Conservation (phyloP, 192 early-diverging fungal genomes). For the Pilobolus umbonatus region DNA sequence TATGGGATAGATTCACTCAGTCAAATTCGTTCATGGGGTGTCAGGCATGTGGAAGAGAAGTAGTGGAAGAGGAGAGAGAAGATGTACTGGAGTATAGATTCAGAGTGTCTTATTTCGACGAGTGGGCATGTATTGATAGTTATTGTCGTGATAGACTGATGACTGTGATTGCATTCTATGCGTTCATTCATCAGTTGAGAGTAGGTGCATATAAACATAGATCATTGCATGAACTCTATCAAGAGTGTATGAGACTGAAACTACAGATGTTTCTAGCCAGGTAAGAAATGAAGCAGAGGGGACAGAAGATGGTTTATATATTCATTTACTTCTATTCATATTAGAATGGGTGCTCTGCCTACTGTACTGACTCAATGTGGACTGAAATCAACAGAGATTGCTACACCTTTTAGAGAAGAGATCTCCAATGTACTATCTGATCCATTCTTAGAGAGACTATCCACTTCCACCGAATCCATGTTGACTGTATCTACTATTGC, state of each 20-base stretch:
- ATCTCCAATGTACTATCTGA: neutral
- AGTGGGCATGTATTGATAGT: slow-evolving; percentile 75
- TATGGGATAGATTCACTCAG: slow-evolving; percentile 45
- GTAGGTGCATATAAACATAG: slow-evolving; percentile 75
- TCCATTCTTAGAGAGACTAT: slow-evolving; percentile 6
- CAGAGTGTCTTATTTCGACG: slow-evolving; percentile 61
- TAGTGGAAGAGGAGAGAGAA: neutral
- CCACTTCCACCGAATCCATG: slow-evolving; percentile 15
- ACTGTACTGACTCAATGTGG: slow-evolving; percentile 3
- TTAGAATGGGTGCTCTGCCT: slow-evolving; percentile 22
- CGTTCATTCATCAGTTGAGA: slow-evolving; percentile 80
- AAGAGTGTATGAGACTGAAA: slow-evolving; percentile 73
- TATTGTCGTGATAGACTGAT: slow-evolving; percentile 88
- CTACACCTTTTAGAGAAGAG: slow-evolving; percentile 3
- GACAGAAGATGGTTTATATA: neutral
- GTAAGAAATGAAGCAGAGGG: neutral
- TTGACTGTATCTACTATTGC: slow-evolving; percentile 15
- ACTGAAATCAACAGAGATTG: neutral
- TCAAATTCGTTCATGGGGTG: slow-evolving; percentile 35
- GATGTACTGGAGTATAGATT: slow-evolving; percentile 50
- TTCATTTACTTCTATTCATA: neutral
- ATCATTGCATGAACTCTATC: slow-evolving; percentile 73
- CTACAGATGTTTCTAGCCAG: slow-evolving; percentile 74
- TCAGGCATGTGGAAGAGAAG: slow-evolving; percentile 42
- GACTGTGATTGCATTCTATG: slow-evolving; percentile 87